A percentile compares a stretch with the other conserved stretches of the same genome.
phyloP scores from a whole-genome alignment of 768 basidiomycete genomes.

The Leccinum aurantiacum region DNA sequence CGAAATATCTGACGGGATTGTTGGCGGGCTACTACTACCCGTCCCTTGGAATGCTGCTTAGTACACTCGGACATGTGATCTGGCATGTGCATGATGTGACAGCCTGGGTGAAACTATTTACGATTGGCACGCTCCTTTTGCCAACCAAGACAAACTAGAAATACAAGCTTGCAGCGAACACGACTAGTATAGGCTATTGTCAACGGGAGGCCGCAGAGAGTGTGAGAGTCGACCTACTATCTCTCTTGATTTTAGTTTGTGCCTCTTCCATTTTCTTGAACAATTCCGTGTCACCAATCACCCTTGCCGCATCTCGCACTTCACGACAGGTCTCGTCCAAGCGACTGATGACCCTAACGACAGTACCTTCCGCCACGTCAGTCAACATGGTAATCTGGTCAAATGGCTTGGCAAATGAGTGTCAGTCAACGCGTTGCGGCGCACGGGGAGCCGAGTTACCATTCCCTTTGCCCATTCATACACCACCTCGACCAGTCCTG shows the following conservation, averaged over 20 bases:
- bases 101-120: neutral
- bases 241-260: conserved; percentile 90
- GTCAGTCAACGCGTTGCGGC: neutral
- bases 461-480: conserved; percentile 99
- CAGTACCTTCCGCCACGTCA: conserved; percentile 94
- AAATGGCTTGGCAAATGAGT: conserved; percentile 66
- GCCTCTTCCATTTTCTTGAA: conserved; percentile 99
- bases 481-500: conserved; percentile 92
- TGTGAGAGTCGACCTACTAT: conserved; percentile 63
- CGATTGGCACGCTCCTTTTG: neutral
- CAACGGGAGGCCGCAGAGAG: neutral
- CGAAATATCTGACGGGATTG: conserved; percentile 9
- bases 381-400: conserved; percentile 91
- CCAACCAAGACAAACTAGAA: conserved; percentile 45
- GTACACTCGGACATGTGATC: conserved; percentile 14
- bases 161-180: conserved; percentile 86
- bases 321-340: conserved; percentile 97
- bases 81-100: neutral
- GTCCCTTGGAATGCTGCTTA: conserved; percentile 23
- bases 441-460: conserved; percentile 50
- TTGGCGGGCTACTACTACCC: neutral
- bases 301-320: conserved; percentile 93
- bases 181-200: conserved; percentile 47
- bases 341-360: conserved; percentile 93
- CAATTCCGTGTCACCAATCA: conserved; percentile 92